A percentile compares a stretch with the other conserved stretches of the same genome.
These are phyloP conservation scores for Pleurotus pulmonarius DNA, from an alignment of 768 basidiomycete species.

Conservation along the genomic window DNA sequence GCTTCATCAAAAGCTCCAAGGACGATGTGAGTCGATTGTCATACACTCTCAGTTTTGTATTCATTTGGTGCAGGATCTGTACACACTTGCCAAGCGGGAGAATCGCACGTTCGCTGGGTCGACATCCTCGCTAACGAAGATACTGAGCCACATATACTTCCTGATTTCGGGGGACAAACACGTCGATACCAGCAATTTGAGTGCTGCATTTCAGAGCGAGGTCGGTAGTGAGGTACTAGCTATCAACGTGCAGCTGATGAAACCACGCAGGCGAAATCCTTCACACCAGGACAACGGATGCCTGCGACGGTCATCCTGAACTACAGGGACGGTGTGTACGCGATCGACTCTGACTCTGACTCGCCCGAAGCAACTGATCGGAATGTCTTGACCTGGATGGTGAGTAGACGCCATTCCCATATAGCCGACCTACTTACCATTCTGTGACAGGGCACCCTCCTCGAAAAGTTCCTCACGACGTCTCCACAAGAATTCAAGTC, in stretches of 20 bases:
- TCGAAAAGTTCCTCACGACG: constrained; percentile 85
- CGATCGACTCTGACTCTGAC: constrained; percentile 53
- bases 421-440: not conserved
- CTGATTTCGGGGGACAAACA: constrained; percentile 70
- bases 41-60: not conserved
- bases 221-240: constrained; percentile 32
- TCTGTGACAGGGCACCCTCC: constrained; percentile 65
- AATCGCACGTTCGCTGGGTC: constrained; percentile 73
- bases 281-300: constrained; percentile 77
- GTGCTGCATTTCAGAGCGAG: constrained; percentile 52
- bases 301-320: constrained; percentile 69
- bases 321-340: constrained; percentile 62
- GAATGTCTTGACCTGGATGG: constrained; percentile 78
- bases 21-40: constrained; percentile 50
- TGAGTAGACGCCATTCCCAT: constrained; percentile 23
- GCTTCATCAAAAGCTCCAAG: constrained; percentile 74
- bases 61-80: constrained; percentile 51
- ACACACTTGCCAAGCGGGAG: constrained; percentile 53
- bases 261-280: constrained; percentile 45
- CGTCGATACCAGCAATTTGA: constrained; percentile 61
- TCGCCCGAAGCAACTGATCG: constrained; percentile 43
- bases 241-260: constrained; percentile 4
- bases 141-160: constrained; percentile 86
- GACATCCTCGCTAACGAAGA: constrained; percentile 83
- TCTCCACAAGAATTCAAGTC: constrained; percentile 58